These are phyloP conservation scores for Eimeria sp. DNA, from an alignment of 169 alveolate species.

Conservation along the genomic window DNA sequence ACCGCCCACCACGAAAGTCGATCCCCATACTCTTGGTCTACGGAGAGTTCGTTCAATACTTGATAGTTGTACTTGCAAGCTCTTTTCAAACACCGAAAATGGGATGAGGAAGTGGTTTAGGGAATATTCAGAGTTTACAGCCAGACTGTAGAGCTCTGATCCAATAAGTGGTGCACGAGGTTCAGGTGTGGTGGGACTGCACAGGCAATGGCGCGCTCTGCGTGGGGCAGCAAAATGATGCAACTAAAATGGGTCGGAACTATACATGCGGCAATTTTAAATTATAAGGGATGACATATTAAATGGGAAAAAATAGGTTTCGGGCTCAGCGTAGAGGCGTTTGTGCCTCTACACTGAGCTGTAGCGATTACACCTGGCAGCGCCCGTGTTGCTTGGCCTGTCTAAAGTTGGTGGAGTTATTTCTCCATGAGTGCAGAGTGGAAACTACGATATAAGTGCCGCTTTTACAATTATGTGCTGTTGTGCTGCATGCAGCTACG, in stretches of 20 bases:
- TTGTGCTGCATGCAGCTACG: neutral
- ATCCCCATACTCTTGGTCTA: neutral
- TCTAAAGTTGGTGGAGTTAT: neutral
- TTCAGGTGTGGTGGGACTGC: neutral
- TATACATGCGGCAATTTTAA: neutral
- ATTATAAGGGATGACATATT: neutral
- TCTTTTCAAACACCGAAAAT: neutral
- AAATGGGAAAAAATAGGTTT: neutral
- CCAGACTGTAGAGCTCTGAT: neutral
- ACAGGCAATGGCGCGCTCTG: neutral
- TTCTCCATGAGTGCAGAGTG: neutral
- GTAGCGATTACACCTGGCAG: neutral
- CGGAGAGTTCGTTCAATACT: neutral
- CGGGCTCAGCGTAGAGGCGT: neutral
- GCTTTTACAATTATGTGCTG: neutral
- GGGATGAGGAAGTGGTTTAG: neutral
- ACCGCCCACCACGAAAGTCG: neutral
- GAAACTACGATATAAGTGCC: neutral
- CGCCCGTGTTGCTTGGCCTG: neutral
- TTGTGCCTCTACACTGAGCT: neutral
- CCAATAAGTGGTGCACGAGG: neutral
- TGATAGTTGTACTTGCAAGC: no score
- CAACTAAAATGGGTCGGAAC: neutral
- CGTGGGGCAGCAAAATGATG: neutral
- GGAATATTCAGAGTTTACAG: neutral